These are phyloP conservation scores for Boletus subluridellus DNA, from an alignment of 1,284 basidiomycete genomes.

Conservation along the genomic window DNA sequence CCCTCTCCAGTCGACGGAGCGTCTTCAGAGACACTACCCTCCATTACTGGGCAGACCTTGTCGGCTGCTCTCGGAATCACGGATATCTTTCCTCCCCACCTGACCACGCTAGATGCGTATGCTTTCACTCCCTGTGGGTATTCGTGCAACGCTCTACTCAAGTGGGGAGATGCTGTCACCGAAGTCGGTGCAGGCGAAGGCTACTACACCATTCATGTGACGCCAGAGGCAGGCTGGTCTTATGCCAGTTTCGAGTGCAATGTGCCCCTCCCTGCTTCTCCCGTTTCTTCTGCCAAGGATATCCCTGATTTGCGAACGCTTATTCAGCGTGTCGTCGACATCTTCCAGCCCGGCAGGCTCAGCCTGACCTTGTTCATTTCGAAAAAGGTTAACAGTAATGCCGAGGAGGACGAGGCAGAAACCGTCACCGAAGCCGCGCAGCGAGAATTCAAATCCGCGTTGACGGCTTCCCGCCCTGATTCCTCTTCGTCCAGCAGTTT, in stretches of 20 bases:
- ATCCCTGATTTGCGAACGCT: conserved; percentile 79
- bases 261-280: conserved; percentile 64
- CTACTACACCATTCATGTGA: conserved; percentile 99
- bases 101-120: conserved; percentile 89
- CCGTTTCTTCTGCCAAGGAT: conserved; percentile 36
- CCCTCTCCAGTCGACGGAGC: conserved; percentile 33
- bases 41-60: conserved; percentile 64
- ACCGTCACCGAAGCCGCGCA: conserved; percentile 64
- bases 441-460: conserved; percentile 61
- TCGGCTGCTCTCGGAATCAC: conserved; percentile 80
- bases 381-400: conserved; percentile 50
- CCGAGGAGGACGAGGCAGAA: conserved; percentile 51
- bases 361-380: conserved; percentile 93
- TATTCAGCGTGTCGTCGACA: conserved; percentile 83
- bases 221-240: conserved; percentile 95
- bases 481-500: conserved; percentile 22
- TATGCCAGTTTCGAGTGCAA: conserved; percentile 99
- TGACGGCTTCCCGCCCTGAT: conserved; percentile 35
- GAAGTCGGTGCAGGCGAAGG: conserved; percentile 57
- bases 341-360: conserved; percentile 89
- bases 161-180: conserved; percentile 47
- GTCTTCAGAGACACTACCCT: conserved; percentile 42
- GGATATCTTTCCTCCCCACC: conserved; percentile 72
- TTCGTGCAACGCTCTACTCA: conserved; percentile 90
- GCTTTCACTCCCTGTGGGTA: conserved; percentile 97